Evolutionary conservation across 75 land plant genomes (phyloP).

Genomic region (Pinus albicaulis): DNA sequence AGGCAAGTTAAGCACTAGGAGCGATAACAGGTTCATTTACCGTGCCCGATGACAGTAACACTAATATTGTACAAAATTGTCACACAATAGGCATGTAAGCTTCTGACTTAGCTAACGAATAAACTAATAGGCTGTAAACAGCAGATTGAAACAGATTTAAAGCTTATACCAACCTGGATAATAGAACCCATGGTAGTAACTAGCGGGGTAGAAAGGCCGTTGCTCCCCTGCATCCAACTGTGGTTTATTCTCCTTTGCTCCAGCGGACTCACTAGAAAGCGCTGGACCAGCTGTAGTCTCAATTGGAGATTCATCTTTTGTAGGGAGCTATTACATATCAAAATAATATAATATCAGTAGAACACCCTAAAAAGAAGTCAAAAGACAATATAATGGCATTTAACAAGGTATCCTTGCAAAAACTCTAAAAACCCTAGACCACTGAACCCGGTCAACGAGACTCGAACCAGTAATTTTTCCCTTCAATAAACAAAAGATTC

Average conservation of each 20-base stretch:
- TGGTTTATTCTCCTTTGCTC: slow-evolving; percentile 11
- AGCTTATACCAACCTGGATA: slow-evolving; percentile 39
- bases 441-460: not conserved
- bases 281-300: not conserved
- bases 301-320: not conserved
- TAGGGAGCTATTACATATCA: not conserved
- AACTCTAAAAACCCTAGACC: not conserved
- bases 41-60: too few relatives aligned
- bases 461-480: not conserved
- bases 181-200: slow-evolving; percentile 43
- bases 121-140: not conserved
- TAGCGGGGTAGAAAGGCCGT: slow-evolving; percentile 44
- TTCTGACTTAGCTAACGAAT: not conserved
- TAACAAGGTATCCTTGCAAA: not conserved
- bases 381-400: not conserved
- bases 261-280: not conserved
- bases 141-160: not conserved
- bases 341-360: not conserved
- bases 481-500: not conserved
- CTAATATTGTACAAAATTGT: not conserved
- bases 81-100: not conserved
- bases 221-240: slow-evolving; percentile 41
- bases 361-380: not conserved
- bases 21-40: too few relatives aligned
- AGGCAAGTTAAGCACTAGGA: too few relatives aligned